phyloP scores from a whole-genome alignment of 768 basidiomycete genomes.

The Pleurotus tuber-regium region DNA sequence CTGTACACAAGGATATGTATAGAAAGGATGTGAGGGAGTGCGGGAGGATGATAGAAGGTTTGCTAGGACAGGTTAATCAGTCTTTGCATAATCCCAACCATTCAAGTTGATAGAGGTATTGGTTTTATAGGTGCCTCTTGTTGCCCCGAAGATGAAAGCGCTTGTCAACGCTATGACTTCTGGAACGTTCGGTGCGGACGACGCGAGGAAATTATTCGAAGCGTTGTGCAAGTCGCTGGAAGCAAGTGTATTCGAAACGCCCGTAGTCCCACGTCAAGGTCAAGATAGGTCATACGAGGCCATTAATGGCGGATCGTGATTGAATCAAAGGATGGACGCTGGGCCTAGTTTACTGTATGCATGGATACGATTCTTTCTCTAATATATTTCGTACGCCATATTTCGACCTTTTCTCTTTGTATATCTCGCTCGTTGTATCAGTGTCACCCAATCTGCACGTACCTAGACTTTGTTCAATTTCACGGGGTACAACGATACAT shows the following conservation, averaged over 20 bases:
- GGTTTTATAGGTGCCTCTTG: slow-evolving; percentile 33
- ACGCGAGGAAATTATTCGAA: slow-evolving; percentile 47
- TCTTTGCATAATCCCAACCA: slow-evolving; percentile 1
- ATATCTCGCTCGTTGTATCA: no score
- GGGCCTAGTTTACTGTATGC: no score
- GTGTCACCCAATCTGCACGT: no score
- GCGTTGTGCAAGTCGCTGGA: slow-evolving; percentile 44
- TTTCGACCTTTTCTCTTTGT: no score
- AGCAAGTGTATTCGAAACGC: slow-evolving; percentile 40
- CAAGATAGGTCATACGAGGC: no score
- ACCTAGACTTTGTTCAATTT: no score
- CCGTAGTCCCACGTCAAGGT: no score
- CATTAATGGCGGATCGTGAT: no score
- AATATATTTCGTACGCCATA: no score
- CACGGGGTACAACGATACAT: no score
- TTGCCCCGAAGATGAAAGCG: slow-evolving; percentile 38
- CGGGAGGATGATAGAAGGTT: slow-evolving; percentile 33
- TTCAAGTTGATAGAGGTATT: background rate
- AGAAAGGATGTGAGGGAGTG: slow-evolving; percentile 38
- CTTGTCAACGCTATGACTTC: slow-evolving; percentile 46
- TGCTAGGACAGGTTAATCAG: slow-evolving; percentile 33
- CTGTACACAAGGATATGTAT: slow-evolving; percentile 20
- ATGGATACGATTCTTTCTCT: no score
- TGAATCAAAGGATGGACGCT: no score
- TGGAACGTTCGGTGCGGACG: slow-evolving; percentile 48